Conservation (phyloP, 805 yeast species). For the Ogataea paraovalis region DNA sequence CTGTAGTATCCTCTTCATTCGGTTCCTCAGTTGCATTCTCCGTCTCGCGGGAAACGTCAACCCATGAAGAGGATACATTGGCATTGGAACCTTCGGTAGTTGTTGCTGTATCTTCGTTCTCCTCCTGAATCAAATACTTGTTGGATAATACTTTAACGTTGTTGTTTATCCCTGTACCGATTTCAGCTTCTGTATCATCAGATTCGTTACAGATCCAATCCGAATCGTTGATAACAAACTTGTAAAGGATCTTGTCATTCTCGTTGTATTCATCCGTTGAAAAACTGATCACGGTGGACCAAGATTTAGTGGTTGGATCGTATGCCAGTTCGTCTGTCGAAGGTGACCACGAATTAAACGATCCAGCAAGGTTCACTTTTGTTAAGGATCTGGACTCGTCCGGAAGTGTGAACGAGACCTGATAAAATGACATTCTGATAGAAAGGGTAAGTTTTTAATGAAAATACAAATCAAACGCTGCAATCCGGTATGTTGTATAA, state of each 20-base stretch:
- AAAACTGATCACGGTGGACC: conserved; percentile 7
- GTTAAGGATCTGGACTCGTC: conserved; percentile 12
- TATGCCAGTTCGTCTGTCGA: conserved; percentile 5
- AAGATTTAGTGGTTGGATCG: conserved; percentile 1
- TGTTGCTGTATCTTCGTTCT: background rate
- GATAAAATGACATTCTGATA: conserved; percentile 2
- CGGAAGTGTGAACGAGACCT: conserved; percentile 10
- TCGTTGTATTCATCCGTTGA: background rate
- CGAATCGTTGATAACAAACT: conserved; percentile 25
- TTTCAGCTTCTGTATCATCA: conserved; percentile 21
- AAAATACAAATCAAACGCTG: no score
- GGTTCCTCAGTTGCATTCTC: background rate
- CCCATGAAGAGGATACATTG: background rate
- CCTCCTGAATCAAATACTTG: background rate
- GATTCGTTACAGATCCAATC: conserved; percentile 26
- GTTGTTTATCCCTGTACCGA: conserved; percentile 23
- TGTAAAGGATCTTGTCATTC: conserved; percentile 22
- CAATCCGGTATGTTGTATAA: no score
- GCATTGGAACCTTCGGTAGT: background rate
- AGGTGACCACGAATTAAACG: conserved; percentile 22
- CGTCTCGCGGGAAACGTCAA: background rate
- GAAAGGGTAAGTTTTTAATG: no score
- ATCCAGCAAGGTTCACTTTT: conserved; percentile 18
- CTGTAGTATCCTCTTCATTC: background rate
- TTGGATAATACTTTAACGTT: conserved; percentile 15